phyloP scores from a whole-genome alignment of 768 basidiomycete genomes.

The Russula ochroleuca region DNA sequence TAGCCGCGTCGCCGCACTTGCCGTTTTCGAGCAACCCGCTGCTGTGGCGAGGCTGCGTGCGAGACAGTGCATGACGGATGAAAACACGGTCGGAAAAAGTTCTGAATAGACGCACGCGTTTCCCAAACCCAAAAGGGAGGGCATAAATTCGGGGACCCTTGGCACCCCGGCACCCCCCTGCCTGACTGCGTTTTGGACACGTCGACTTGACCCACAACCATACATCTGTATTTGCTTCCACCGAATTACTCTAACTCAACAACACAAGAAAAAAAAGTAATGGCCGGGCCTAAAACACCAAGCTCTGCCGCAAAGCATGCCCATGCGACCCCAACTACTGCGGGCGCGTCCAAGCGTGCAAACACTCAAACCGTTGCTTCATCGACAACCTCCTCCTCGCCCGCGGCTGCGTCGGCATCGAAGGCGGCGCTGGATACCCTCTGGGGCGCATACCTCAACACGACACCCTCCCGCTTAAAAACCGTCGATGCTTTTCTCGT shows the following conservation, averaged over 20 bases:
- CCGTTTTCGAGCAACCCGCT: neutral
- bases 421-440: slow-evolving; percentile 48
- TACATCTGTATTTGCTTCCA: neutral
- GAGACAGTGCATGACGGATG: slow-evolving; percentile 18
- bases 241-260: neutral
- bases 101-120: neutral
- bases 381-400: neutral
- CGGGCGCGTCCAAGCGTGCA: neutral
- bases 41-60: slow-evolving; percentile 10
- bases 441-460: slow-evolving; percentile 70
- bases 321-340: slow-evolving; percentile 20
- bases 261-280: slow-evolving; percentile 26
- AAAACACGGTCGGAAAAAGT: neutral
- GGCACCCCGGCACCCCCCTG: slow-evolving; percentile 5
- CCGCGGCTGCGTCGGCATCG: slow-evolving; percentile 7
- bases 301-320: slow-evolving; percentile 13
- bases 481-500: slow-evolving; percentile 90
- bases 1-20: neutral
- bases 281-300: slow-evolving; percentile 40
- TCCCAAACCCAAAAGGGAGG: neutral
- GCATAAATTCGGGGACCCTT: neutral
- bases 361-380: neutral
- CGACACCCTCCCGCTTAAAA: slow-evolving; percentile 82
- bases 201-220: neutral
- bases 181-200: neutral